These are phyloP conservation scores for Kodamaea plutei DNA, from an alignment of 1,139 yeast species.

Conservation along the genomic window DNA sequence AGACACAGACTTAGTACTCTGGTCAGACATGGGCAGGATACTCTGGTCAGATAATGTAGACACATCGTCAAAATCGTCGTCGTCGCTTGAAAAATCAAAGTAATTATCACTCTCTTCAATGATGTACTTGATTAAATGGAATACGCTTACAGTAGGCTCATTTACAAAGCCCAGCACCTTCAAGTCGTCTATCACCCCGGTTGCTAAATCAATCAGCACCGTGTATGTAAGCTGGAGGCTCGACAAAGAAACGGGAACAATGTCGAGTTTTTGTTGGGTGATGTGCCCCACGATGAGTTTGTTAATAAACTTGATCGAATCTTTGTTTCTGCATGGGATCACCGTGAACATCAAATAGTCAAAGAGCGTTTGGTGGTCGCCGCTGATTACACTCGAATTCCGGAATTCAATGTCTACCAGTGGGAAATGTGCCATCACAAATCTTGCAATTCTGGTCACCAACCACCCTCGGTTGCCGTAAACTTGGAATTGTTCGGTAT, in stretches of 20 bases:
- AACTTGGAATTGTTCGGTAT: slow-evolving; percentile 10
- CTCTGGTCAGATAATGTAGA: not conserved
- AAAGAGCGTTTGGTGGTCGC: slow-evolving; percentile 13
- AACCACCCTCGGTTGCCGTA: slow-evolving; percentile 17
- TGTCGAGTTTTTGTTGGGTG: slow-evolving; percentile 10
- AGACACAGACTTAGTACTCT: not conserved
- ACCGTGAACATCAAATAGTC: slow-evolving; percentile 23
- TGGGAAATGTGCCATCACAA: slow-evolving; percentile 23
- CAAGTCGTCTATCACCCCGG: slow-evolving; percentile 21
- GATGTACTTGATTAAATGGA: slow-evolving; percentile 20
- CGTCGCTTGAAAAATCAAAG: not conserved
- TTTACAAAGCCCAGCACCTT: slow-evolving; percentile 23
- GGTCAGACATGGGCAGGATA: not conserved
- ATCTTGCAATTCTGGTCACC: slow-evolving; percentile 11
- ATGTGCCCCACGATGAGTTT: slow-evolving; percentile 9
- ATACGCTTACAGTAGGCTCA: slow-evolving; percentile 25
- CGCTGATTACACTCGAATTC: slow-evolving; percentile 13
- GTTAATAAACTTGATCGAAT: slow-evolving; percentile 21
- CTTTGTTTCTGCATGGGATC: slow-evolving; percentile 20
- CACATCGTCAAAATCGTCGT: slow-evolving; percentile 1
- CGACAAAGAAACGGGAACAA: slow-evolving; percentile 17
- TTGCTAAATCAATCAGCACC: slow-evolving; percentile 16
- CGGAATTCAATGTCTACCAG: slow-evolving; percentile 27
- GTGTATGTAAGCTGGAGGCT: slow-evolving; percentile 22
- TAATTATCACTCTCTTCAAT: slow-evolving; percentile 2